Base-by-base conservation (phyloP, 1,139 yeast genomes). In the Pichia sp. region DNA sequence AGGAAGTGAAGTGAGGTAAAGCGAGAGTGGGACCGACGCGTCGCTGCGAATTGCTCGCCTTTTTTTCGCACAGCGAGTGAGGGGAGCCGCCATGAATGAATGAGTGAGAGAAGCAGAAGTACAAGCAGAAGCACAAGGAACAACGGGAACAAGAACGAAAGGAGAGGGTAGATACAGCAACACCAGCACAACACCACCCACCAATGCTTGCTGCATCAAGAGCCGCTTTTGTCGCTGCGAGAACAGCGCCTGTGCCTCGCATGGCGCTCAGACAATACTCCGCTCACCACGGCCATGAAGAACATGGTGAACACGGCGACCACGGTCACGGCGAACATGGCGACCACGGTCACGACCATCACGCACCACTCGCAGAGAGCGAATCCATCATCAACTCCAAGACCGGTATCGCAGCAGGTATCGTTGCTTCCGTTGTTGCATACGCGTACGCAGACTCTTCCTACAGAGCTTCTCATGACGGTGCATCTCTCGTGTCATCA, bases 361-460 rank as follows among this genome's bases (percentile, higher is more conserved):
- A 47, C 24, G 39, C 41, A n/a, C 50, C 48, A 30, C 32, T 48
- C 11, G 46, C 52, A 3, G 58, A 53, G 29, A 45, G 50, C 13
- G 59, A 53, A 38, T 40, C 52, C 6, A 45, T 57, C 13, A 16
- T 55, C 34, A 52, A 55, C 40, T 43, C 34, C 19, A 40, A 44
- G 29, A 51, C 58, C 1, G 39, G 51, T n/a, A 43, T 44, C 7
- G 45, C 49, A 13, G 37, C 44, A 11, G 45, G 41, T 14, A 34
- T 45, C n/a, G 38, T 46, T 4, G 38, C 47, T 9, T 43, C 44
- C 5, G 33, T 41, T 21, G 39, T 31, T 15, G 56, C 50, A 8
- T 45, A 47, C 29, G 29, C 45, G 22, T 33, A 42, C 13, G 32
- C 37, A 13, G 46, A 58, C 38, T 44, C 46, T 13, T 34, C 38